A percentile compares a stretch with the other conserved stretches of the same genome.
Evolutionary conservation across 441 rosid genomes (phyloP).

Genomic region (Mallotus japonicus): DNA sequence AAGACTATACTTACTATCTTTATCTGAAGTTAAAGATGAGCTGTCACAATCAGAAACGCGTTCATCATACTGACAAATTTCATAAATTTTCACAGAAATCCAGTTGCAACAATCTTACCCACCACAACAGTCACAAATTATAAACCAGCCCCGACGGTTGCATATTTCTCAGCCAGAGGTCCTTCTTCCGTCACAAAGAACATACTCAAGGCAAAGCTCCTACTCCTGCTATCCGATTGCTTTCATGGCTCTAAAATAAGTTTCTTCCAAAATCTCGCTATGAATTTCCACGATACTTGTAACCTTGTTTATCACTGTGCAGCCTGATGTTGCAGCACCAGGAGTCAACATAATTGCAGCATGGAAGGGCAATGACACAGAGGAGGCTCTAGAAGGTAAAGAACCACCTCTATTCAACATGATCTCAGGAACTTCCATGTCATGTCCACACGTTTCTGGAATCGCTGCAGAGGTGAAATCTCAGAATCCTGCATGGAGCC

Average conservation of each 20-base stretch:
- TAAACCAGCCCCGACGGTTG: slow-evolving; percentile 61
- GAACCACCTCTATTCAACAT: slow-evolving; percentile 48
- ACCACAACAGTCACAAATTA: slow-evolving; percentile 43
- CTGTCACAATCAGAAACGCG: not conserved
- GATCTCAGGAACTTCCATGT: slow-evolving; percentile 84
- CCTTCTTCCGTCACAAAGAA: slow-evolving; percentile 56
- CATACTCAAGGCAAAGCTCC: slow-evolving; percentile 59
- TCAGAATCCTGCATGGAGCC: slow-evolving; percentile 55
- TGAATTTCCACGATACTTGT: too few species aligned
- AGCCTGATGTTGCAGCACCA: slow-evolving; percentile 88
- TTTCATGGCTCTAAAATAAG: too few species aligned
- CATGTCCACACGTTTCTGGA: slow-evolving; percentile 77
- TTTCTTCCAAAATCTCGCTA: too few species aligned
- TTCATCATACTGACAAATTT: not conserved
- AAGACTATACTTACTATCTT: not conserved
- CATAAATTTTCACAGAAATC: slow-evolving; percentile 38
- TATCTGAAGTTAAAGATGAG: not conserved
- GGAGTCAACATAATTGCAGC: slow-evolving; percentile 77
- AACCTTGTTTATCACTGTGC: slow-evolving; percentile 12
- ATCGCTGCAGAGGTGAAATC: slow-evolving; percentile 57
- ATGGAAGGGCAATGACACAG: slow-evolving; percentile 62
- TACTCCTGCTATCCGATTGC: not conserved
- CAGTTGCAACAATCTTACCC: slow-evolving; percentile 69
- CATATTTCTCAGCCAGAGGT: slow-evolving; percentile 75
- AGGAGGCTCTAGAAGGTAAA: slow-evolving; percentile 41